A percentile compares a stretch with the other conserved stretches of the same genome.
Evolutionary conservation across 495 filamentous ascomycete species (phyloP).

Genomic region (Daldinia decipiens): DNA sequence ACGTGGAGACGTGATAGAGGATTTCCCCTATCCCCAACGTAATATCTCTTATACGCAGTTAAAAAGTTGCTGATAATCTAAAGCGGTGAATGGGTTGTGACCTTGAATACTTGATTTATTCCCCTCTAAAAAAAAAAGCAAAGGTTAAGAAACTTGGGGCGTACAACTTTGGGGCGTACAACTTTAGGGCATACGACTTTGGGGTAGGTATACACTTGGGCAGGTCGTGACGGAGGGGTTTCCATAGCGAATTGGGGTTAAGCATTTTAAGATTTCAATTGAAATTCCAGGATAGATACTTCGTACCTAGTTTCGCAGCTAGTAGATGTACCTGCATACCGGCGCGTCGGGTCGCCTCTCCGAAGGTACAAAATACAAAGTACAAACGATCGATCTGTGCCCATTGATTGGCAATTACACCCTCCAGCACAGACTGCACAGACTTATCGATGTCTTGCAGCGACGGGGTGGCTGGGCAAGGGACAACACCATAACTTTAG

Average conservation of each 20-base stretch:
- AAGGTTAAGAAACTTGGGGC: background rate
- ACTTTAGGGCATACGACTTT: background rate
- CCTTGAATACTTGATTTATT: background rate
- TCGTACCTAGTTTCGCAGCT: constrained; percentile 30
- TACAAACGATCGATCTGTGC: constrained; percentile 21
- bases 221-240: constrained; percentile 15
- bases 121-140: background rate
- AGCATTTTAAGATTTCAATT: constrained; percentile 33
- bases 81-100: constrained; percentile 4
- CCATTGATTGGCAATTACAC: constrained; percentile 29
- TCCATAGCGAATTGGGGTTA: constrained; percentile 15
- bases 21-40: background rate
- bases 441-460: constrained; percentile 46
- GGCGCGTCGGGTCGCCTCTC: constrained; percentile 50
- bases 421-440: constrained; percentile 38
- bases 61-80: background rate
- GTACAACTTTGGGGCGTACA: background rate
- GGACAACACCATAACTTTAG: constrained; percentile 21
- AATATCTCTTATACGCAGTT: background rate
- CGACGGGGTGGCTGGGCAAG: constrained; percentile 45
- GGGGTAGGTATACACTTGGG: background rate
- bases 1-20: constrained; percentile 6
- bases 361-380: constrained; percentile 42
- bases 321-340: constrained; percentile 52
- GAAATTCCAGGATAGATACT: background rate